Base-by-base conservation (phyloP, 495 filamentous ascomycete genomes). In the Penicillium paradoxum region DNA sequence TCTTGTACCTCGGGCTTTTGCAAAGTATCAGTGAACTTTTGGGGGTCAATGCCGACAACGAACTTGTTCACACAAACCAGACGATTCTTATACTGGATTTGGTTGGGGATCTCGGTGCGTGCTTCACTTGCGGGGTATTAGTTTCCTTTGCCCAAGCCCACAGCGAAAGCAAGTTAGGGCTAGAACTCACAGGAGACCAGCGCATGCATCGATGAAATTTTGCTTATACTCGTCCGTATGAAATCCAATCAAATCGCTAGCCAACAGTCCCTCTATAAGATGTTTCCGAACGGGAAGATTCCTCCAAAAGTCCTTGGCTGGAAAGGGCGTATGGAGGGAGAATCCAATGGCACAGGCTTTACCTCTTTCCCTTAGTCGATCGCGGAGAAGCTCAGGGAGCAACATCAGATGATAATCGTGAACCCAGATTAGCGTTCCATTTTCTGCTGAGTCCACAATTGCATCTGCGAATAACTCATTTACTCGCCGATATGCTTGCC, bases 341-440 rank as follows among this genome's bases (percentile, higher is more conserved):
- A 96, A 96, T 49, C 91, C 92, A 65, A 97, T 88, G 67, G 90
- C 90, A 57, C 95, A 84, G 48, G 87, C 82, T 68, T 87, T 88
- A 4, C 63, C 64, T 61, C 84, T 81, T n/a, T 69, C 69, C 18
- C 82, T 79, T 27, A 87, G 75, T 57, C 90, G 86, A 45, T 93
- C 82, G 49, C 92, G 85, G 47, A 97, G 74, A 81, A 96, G 86
- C 51, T 82, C 75, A 0, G 92, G 92, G 17, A 97, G 73, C 2
- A 97, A 80, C 88, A 97, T 92, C 45, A 96, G 74, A 70, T 97
- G 92, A 66, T 96, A 97, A 67, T 97, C 92, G 65, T 97, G 92
- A 0, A 97, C 85, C 92, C 92, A 97, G 62, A 97, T 85, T 38
- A 96, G 65, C 57, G 91, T 88, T 34, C 88, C 90, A 47, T 87